A percentile compares a stretch with the other conserved stretches of the same genome.
These are phyloP conservation scores for Zasmidium citrigriseum DNA, from an alignment of 2,329 filamentous ascomycete species.

Conservation along the genomic window DNA sequence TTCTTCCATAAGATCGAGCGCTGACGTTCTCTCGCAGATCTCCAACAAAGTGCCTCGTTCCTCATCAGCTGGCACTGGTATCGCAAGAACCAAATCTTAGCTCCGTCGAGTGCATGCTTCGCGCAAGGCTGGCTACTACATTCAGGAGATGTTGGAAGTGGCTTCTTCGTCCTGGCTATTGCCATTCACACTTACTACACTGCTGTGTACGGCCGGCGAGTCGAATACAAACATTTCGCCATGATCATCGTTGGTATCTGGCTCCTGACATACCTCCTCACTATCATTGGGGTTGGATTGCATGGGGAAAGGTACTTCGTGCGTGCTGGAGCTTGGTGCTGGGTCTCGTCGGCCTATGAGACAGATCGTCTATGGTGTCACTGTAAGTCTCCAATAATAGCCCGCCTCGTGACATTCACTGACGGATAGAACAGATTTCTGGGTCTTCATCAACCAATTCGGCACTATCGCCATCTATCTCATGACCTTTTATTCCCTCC, in stretches of 20 bases:
- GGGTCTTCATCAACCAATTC: constrained; percentile 61
- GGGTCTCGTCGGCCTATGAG: constrained; percentile 60
- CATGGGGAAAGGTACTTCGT: constrained; percentile 56
- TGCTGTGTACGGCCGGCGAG: constrained; percentile 58
- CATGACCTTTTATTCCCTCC: constrained; percentile 33
- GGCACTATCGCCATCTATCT: constrained; percentile 54
- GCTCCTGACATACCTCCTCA: constrained; percentile 61
- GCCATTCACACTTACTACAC: constrained; percentile 67
- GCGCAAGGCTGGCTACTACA: constrained; percentile 70
- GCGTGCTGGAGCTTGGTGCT: constrained; percentile 68
- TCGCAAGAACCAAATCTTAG: constrained; percentile 53
- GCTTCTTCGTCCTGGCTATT: constrained; percentile 67
- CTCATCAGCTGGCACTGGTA: constrained; percentile 64
- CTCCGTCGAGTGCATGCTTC: constrained; percentile 58
- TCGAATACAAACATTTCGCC: constrained; percentile 56
- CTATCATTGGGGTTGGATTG: constrained; percentile 52
- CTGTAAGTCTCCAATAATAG: neutral
- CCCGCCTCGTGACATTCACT: no score
- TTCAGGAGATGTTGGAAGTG: constrained; percentile 65
- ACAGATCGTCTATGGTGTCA: constrained; percentile 50
- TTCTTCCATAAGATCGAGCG: neutral
- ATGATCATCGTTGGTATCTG: constrained; percentile 53
- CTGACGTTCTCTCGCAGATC: constrained; percentile 45
- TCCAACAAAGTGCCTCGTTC: constrained; percentile 67
- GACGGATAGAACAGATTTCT: constrained; percentile 50